Conservation (phyloP, 306 rosid genomes). For the Gastrolobium bilobum region DNA sequence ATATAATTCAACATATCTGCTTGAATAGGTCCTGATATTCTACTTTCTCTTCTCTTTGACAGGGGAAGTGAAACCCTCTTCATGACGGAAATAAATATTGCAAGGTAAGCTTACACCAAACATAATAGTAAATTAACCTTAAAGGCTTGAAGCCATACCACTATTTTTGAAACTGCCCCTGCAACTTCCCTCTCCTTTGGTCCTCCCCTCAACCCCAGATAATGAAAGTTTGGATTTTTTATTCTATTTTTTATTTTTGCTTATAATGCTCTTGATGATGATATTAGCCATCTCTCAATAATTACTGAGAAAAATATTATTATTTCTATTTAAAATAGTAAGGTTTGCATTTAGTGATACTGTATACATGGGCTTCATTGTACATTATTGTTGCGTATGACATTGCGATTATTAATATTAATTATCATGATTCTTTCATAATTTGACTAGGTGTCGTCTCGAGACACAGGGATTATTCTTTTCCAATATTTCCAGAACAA, state of each 20-base stretch:
- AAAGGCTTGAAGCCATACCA: slow-evolving; percentile 22
- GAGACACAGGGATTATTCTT: slow-evolving; percentile 50
- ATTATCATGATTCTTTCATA: slow-evolving; percentile 13
- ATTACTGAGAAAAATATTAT: not conserved
- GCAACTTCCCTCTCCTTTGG: not conserved
- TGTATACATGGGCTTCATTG: not conserved
- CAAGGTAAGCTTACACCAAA: slow-evolving; percentile 48
- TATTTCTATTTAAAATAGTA: not conserved
- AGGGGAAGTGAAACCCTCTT: slow-evolving; percentile 43
- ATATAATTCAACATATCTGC: slow-evolving; percentile 21
- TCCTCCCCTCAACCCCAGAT: not conserved
- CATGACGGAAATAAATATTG: slow-evolving; percentile 52
- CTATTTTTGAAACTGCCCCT: not conserved
- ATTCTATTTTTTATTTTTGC: not conserved
- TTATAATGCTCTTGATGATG: not conserved
- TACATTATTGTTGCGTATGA: slow-evolving; percentile 2
- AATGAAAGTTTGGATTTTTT: not conserved
- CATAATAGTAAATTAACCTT: slow-evolving; percentile 3
- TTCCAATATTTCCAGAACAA: slow-evolving; percentile 51
- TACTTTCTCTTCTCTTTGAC: slow-evolving; percentile 27
- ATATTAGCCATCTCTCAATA: slow-evolving; percentile 1
- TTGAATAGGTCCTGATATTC: slow-evolving; percentile 26
- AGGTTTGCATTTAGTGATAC: slow-evolving; percentile 17
- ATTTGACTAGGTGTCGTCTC: slow-evolving; percentile 51
- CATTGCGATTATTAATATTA: slow-evolving; percentile 2